A percentile compares a stretch with the other conserved stretches of the same genome.
Evolutionary conservation across 2,329 filamentous ascomycete species (phyloP).

Genomic region (Aspergillus tubingensis): DNA sequence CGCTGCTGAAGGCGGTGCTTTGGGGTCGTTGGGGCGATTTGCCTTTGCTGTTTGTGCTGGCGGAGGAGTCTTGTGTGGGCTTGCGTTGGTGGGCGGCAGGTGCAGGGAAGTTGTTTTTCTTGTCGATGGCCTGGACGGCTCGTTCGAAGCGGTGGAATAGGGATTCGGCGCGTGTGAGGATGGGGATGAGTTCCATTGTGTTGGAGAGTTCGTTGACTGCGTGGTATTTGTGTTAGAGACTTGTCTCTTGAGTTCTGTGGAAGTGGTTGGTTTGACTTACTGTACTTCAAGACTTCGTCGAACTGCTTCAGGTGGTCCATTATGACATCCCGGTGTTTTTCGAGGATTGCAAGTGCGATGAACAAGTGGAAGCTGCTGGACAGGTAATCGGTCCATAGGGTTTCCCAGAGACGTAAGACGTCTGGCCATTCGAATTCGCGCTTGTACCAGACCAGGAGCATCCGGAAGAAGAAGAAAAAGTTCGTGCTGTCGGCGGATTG

Average conservation of each 20-base stretch:
- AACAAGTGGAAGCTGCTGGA: constrained; percentile 93
- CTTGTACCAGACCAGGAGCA: constrained; percentile 99
- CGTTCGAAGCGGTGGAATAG: constrained; percentile 87
- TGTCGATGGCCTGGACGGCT: constrained; percentile 87
- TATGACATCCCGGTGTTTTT: constrained; percentile 94
- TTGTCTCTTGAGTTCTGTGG: not conserved
- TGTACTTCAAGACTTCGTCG: constrained; percentile 95
- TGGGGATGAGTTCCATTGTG: constrained; percentile 86
- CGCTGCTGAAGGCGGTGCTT: constrained; percentile 28
- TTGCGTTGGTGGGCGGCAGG: constrained; percentile 52
- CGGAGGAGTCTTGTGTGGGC: constrained; percentile 28
- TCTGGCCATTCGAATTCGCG: constrained; percentile 91
- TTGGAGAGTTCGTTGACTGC: constrained; percentile 91
- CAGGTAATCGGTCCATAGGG: constrained; percentile 88
- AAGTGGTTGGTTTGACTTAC: constrained; percentile 54
- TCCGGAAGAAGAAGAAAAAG: constrained; percentile 99
- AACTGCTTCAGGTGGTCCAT: constrained; percentile 93
- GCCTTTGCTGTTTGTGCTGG: constrained; percentile 30
- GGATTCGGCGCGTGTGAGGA: constrained; percentile 81
- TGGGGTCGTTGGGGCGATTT: constrained; percentile 31
- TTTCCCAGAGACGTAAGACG: constrained; percentile 85
- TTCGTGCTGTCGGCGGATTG: constrained; percentile 92
- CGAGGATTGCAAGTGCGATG: constrained; percentile 86
- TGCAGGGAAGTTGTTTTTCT: constrained; percentile 79
- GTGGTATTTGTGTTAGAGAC: not conserved